These are phyloP conservation scores for Eucommia ulmoides DNA, from an alignment of 257 asterid species.

Conservation along the genomic window DNA sequence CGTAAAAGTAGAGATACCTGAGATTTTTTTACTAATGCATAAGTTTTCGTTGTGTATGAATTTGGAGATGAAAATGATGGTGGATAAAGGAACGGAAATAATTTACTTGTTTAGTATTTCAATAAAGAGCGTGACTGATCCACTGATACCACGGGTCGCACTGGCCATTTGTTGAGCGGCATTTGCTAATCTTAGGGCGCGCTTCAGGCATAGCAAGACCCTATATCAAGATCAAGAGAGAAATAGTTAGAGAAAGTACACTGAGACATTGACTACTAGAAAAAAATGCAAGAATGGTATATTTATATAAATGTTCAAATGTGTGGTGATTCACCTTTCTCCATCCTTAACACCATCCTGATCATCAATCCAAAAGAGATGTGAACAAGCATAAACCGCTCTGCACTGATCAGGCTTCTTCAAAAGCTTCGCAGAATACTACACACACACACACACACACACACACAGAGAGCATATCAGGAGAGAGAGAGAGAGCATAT, in stretches of 20 bases:
- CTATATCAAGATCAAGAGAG: conserved; percentile 31
- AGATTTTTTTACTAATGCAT: conserved; percentile 5
- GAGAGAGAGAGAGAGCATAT: conserved; percentile 9
- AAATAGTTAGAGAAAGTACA: conserved; percentile 3
- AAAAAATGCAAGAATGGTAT: too few relatives aligned
- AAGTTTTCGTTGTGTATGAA: background rate
- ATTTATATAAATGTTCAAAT: too few relatives aligned
- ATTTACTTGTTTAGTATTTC: conserved; percentile 90
- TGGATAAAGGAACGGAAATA: background rate
- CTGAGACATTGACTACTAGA: too few relatives aligned
- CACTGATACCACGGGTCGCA: conserved; percentile 84
- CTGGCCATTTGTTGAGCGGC: conserved; percentile 94
- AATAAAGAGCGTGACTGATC: conserved; percentile 68
- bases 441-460: too few relatives aligned
- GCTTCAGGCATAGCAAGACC: conserved; percentile 95
- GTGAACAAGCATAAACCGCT: conserved; percentile 97
- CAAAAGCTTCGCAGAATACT: conserved; percentile 97
- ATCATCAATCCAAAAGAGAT: conserved; percentile 94
- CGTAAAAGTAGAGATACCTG: conserved; percentile 97
- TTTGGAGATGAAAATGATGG: background rate
- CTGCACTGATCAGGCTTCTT: conserved; percentile 97
- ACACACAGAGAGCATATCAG: too few relatives aligned
- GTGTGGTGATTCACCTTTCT: conserved; percentile 57
- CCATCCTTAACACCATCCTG: conserved; percentile 81
- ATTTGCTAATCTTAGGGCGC: conserved; percentile 88